phyloP scores from a whole-genome alignment of 768 basidiomycete genomes.

The Podaxis sp. region DNA sequence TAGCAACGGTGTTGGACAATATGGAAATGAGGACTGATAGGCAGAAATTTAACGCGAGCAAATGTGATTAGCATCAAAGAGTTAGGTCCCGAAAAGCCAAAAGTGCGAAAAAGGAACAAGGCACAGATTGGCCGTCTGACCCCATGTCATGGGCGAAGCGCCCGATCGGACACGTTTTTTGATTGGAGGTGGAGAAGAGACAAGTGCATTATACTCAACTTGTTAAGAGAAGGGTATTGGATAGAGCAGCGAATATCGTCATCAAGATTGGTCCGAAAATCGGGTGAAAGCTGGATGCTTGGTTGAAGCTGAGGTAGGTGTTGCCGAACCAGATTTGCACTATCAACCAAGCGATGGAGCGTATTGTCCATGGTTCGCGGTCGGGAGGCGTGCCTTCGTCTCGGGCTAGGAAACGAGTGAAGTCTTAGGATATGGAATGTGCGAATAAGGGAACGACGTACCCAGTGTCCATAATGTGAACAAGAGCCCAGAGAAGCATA shows the following conservation, averaged over 20 bases:
- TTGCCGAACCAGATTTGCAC: slow-evolving; percentile 88
- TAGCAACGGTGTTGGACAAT: slow-evolving; percentile 85
- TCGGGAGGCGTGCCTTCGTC: slow-evolving; percentile 25
- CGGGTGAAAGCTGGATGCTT: slow-evolving; percentile 62
- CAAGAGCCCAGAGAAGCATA: slow-evolving; percentile 79
- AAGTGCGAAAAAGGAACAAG: neutral
- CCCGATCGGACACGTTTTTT: slow-evolving; percentile 7
- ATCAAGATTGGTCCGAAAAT: slow-evolving; percentile 78
- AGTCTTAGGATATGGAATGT: neutral
- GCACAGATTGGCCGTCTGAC: neutral
- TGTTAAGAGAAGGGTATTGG: slow-evolving; percentile 77
- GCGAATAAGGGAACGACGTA: slow-evolving; percentile 20
- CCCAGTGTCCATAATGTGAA: slow-evolving; percentile 52
- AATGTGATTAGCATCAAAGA: neutral
- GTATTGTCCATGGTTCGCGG: slow-evolving; percentile 34
- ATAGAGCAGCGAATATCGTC: slow-evolving; percentile 76
- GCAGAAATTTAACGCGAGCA: neutral
- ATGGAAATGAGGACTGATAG: slow-evolving; percentile 78
- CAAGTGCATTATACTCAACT: slow-evolving; percentile 41
- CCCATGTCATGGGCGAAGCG: neutral
- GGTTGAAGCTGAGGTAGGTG: slow-evolving; percentile 57
- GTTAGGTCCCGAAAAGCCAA: neutral
- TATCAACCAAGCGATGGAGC: slow-evolving; percentile 78
- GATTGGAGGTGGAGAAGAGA: neutral
- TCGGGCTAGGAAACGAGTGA: slow-evolving; percentile 22